Evolutionary conservation across 805 yeast species (phyloP).

Genomic region (Pichia deserticola): DNA sequence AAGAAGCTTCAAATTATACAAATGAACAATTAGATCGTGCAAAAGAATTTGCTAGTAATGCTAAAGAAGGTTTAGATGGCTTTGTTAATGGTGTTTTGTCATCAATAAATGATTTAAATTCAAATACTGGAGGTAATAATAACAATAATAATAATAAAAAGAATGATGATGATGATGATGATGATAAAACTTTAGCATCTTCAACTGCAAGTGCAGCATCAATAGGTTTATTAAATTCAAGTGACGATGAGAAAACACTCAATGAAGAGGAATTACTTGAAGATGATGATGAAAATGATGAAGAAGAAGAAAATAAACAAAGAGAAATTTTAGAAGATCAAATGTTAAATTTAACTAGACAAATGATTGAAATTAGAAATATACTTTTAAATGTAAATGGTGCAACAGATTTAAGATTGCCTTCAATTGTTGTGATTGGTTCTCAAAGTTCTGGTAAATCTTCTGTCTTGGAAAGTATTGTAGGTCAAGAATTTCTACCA

Average conservation of each 20-base stretch:
- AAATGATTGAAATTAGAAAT: conserved; percentile 92
- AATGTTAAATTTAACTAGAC: conserved; percentile 83
- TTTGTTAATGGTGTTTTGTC: conserved; percentile 21
- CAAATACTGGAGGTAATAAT: conserved; percentile 27
- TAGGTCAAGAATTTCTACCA: conserved; percentile 96
- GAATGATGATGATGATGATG: conserved; percentile 7
- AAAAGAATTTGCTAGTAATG: conserved; percentile 53
- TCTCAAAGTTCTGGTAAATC: conserved; percentile 97
- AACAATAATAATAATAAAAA: conserved; percentile 23
- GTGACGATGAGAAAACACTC: conserved; percentile 21
- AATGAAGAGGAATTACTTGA: conserved; percentile 48
- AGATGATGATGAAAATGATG: conserved; percentile 33
- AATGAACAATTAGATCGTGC: conserved; percentile 56
- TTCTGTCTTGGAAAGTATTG: conserved; percentile 90
- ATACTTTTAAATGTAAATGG: conserved; percentile 68
- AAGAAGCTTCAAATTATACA: conserved; percentile 72
- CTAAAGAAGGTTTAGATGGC: conserved; percentile 37
- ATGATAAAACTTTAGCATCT: conserved; percentile 35
- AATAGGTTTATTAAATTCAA: conserved; percentile 27
- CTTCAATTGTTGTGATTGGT: conserved; percentile 94
- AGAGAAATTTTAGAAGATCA: conserved; percentile 62
- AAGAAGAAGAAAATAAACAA: conserved; percentile 37
- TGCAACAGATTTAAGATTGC: conserved; percentile 69
- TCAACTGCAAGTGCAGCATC: conserved; percentile 56
- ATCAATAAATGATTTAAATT: background rate